Evolutionary conservation across 2,329 filamentous ascomycete species (phyloP), one percentile per base, ranked within the genome.

Genomic region (Fusarium praegraminearum): DNA sequence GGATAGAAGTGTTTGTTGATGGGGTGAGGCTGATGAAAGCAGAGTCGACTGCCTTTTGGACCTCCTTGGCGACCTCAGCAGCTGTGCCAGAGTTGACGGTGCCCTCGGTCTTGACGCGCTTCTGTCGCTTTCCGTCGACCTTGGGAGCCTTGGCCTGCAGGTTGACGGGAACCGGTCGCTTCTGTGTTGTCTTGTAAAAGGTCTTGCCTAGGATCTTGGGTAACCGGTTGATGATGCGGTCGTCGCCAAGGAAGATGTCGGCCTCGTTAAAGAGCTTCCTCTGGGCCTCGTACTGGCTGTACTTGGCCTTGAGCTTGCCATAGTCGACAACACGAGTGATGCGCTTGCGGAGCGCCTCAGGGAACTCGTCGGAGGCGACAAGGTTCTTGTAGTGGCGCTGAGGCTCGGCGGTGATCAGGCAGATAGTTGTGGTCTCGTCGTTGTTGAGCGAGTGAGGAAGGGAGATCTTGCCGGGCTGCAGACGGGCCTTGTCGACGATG

Each of bases 201-300:
- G 91, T 91, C 84, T 97, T 98, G 74, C 95, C 96, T 15, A 99
- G 89, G 4, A 90, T 84, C 70, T 88, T 87, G 59, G 94, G 93
- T 63, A 98, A 86, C 30, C 85, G 83, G 78, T 87, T 90, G 76
- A 90, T 85, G 74, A 99, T 92, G 50, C 96, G 87, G 77, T 97
- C 93, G 79, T 99, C 96, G 54, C 92, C 95, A 60, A 99, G 86
- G 83, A 99, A 98, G 59, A 98, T 83, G 78, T 98, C 96, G 80
- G 98, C 93, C 80, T 97, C 93, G 45, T 89, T 84, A 67, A 91
- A 87, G 36, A 99, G 87, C 80, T 96, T 93, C 70, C 96, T 87
- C 80, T 93, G 90, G 55, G 89, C 89, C 83, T 99, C 96, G 81
- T 93, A 99, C 65, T 92, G 89, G 84, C 92, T 90, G 86, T 92